Percentiles rank a stretch among this genome's conserved stretches.
Evolutionary conservation across 352 stramenopile species (phyloP).

Genomic region (Achlya hypogyna): DNA sequence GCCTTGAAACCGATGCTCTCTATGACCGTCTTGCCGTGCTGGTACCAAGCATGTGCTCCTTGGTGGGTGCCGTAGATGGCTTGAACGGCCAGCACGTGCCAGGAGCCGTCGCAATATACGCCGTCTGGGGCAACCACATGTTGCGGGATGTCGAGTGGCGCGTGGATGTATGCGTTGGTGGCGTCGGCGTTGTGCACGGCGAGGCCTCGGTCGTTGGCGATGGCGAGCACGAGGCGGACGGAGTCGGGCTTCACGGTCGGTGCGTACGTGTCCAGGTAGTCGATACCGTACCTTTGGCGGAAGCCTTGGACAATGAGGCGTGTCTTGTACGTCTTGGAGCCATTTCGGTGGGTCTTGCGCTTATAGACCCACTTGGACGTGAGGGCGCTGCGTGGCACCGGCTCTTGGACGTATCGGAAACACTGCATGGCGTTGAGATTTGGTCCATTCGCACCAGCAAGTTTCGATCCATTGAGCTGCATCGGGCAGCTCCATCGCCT

Average conservation of each 20-base stretch:
- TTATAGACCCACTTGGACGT: neutral
- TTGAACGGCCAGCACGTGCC: too few relatives aligned
- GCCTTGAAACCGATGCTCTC: too few relatives aligned
- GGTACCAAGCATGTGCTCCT: too few relatives aligned
- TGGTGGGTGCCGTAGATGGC: too few relatives aligned
- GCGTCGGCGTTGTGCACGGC: neutral
- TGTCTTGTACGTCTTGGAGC: neutral
- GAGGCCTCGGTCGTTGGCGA: neutral
- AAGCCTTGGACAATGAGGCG: neutral
- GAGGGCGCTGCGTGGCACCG: neutral
- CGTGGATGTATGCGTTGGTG: neutral
- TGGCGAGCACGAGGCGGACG: neutral
- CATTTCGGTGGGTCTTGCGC: neutral
- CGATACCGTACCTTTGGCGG: neutral
- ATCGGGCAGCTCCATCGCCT: neutral
- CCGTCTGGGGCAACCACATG: too few relatives aligned
- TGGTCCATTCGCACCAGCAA: neutral
- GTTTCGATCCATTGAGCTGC: neutral
- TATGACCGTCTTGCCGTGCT: too few relatives aligned
- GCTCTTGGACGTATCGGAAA: neutral
- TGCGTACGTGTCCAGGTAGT: neutral
- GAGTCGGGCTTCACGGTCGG: neutral
- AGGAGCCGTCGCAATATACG: too few relatives aligned
- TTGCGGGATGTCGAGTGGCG: neutral
- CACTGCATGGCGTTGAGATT: neutral